These are phyloP conservation scores for Begonia masoniana DNA, from an alignment of 306 rosid genomes.

Conservation along the genomic window DNA sequence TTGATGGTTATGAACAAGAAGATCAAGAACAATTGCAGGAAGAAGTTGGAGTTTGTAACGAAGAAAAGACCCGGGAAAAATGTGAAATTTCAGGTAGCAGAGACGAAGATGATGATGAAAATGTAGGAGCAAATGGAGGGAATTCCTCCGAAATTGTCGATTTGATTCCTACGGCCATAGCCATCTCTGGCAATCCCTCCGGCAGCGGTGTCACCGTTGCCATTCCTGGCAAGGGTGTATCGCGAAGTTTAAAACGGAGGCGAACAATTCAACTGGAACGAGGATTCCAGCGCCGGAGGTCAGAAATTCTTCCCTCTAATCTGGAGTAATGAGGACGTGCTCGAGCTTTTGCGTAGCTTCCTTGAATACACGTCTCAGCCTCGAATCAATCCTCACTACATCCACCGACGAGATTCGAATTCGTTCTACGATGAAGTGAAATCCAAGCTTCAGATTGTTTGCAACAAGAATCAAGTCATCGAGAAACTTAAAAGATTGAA, in stretches of 20 bases:
- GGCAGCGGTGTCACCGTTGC: conserved; percentile 7
- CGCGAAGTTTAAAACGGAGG: not conserved
- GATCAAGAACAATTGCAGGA: not conserved
- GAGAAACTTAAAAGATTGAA: conserved; percentile 10
- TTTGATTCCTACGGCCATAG: conserved; percentile 5
- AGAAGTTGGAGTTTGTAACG: too few relatives aligned
- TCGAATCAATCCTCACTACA: conserved; percentile 1
- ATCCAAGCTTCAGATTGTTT: conserved; percentile 2
- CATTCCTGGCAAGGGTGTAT: not conserved
- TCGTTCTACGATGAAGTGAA: conserved; percentile 4
- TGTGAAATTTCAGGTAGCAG: not conserved
- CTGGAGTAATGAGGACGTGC: conserved; percentile 9
- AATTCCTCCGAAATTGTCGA: not conserved
- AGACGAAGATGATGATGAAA: not conserved
- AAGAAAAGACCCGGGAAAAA: not conserved
- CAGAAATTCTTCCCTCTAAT: not conserved
- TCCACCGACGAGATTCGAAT: conserved; percentile 3
- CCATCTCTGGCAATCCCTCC: not conserved
- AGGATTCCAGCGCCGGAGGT: not conserved
- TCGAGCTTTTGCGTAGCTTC: conserved; percentile 8
- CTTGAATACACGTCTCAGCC: not conserved
- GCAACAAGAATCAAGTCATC: conserved; percentile 8
- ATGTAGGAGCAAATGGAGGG: not conserved
- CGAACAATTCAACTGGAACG: not conserved
- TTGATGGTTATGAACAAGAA: conserved; percentile 1